Percentiles rank a stretch among this genome's conserved stretches.
Conservation (phyloP, 495 filamentous ascomycete genomes). For the Penicillium herquei region DNA sequence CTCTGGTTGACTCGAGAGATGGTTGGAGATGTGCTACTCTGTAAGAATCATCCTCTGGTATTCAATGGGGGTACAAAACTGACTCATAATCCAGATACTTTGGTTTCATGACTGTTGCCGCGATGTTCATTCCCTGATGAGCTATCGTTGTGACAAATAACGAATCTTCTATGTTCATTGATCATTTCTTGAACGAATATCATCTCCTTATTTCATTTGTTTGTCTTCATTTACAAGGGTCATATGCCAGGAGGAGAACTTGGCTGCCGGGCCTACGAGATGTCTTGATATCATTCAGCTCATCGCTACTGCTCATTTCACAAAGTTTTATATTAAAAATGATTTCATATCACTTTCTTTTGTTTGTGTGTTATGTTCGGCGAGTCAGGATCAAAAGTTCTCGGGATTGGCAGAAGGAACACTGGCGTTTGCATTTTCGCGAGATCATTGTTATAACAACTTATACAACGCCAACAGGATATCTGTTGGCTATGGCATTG, state of each 20-base stretch:
- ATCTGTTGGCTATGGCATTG: background rate
- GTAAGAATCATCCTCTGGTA: conserved; percentile 23
- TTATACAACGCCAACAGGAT: background rate
- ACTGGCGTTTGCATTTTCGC: conserved; percentile 7
- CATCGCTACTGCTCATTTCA: background rate
- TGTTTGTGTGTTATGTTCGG: background rate
- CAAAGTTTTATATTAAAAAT: background rate
- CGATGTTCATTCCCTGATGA: conserved; percentile 39
- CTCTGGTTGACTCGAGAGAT: conserved; percentile 37
- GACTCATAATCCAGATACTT: conserved; percentile 34
- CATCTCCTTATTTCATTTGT: background rate
- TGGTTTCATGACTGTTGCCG: conserved; percentile 40
- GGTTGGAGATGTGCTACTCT: conserved; percentile 41
- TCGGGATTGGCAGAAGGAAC: background rate
- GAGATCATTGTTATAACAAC: background rate
- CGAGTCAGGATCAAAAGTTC: background rate
- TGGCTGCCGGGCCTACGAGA: no score
- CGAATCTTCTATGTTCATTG: conserved; percentile 11
- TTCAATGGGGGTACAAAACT: conserved; percentile 6
- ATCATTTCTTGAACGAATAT: conserved; percentile 2
- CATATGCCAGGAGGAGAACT: no score
- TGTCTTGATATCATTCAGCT: no score
- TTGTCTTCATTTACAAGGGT: background rate
- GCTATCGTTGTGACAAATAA: conserved; percentile 5
- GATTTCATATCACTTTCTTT: background rate